Percentiles rank a stretch among this genome's conserved stretches.
Conservation (phyloP, 208 protist species). For the Trypanosoma platydactyli region DNA sequence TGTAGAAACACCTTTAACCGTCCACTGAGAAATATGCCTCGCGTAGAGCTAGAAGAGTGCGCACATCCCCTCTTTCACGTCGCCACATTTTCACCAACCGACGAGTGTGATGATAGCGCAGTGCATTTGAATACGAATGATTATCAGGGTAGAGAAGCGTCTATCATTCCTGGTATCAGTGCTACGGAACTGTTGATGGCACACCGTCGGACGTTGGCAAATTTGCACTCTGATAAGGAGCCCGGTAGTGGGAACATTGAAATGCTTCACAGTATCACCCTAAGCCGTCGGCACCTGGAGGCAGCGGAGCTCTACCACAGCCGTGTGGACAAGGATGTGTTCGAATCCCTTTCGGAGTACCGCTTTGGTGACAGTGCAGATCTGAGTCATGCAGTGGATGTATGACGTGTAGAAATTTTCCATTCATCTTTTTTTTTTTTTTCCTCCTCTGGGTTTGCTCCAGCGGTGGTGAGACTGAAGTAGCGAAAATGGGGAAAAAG, state of each 20-base stretch:
- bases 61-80: slow-evolving; percentile 32
- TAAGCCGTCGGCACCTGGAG: slow-evolving; percentile 72
- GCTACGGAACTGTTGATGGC: slow-evolving; percentile 55
- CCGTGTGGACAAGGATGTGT: background rate
- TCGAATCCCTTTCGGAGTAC: slow-evolving; percentile 8
- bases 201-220: slow-evolving; percentile 53
- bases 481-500: no score
- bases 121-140: slow-evolving; percentile 43
- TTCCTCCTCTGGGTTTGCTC: slow-evolving; percentile 12
- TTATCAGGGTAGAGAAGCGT: slow-evolving; percentile 26
- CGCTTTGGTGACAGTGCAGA: slow-evolving; percentile 10
- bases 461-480: no score
- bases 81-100: slow-evolving; percentile 44
- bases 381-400: background rate
- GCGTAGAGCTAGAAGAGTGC: slow-evolving; percentile 24
- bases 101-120: slow-evolving; percentile 25
- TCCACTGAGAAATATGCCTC: background rate
- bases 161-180: slow-evolving; percentile 65
- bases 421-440: slow-evolving; percentile 17
- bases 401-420: background rate
- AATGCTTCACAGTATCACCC: slow-evolving; percentile 63
- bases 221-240: slow-evolving; percentile 8
- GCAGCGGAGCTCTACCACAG: slow-evolving; percentile 24
- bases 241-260: background rate
- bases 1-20: no score